Percentiles rank a stretch among this genome's conserved stretches.
Conservation (phyloP, 495 filamentous ascomycete genomes). For the Penicillium manginii region DNA sequence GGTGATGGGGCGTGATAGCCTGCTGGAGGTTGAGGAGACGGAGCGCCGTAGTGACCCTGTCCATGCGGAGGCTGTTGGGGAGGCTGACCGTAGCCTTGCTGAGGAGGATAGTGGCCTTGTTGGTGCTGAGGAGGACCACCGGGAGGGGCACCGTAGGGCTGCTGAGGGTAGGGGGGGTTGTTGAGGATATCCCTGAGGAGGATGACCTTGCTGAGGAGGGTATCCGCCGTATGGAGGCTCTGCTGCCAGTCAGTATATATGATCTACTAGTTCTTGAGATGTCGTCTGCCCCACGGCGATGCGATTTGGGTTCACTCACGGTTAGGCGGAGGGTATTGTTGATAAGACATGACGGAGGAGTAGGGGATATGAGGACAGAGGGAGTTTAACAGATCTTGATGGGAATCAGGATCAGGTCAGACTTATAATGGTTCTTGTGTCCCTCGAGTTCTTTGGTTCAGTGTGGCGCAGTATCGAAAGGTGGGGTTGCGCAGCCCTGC, state of each 20-base stretch:
- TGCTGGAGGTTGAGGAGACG: constrained; percentile 19
- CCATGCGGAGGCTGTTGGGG: constrained; percentile 39
- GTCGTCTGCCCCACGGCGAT: too few species aligned
- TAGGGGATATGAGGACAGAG: neutral
- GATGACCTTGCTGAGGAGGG: constrained; percentile 25
- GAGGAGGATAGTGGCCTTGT: constrained; percentile 24
- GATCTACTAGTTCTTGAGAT: neutral
- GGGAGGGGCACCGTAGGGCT: constrained; percentile 30
- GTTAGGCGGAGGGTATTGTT: constrained; percentile 32
- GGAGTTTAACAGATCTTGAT: neutral
- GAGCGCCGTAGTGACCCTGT: constrained; percentile 23
- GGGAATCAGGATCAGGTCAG: neutral
- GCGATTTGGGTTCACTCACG: constrained; percentile 22
- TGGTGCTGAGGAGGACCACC: constrained; percentile 24
- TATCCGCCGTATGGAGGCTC: constrained; percentile 38
- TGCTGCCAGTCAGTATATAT: constrained; percentile 14
- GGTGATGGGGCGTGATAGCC: constrained; percentile 20
- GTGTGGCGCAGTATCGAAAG: constrained; percentile 19
- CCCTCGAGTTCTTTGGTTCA: neutral
- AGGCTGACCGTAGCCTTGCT: constrained; percentile 36
- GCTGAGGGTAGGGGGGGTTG: constrained; percentile 27
- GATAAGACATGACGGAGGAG: constrained; percentile 33
- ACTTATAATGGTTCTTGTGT: neutral
- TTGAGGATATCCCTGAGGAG: constrained; percentile 41
- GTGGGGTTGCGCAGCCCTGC: constrained; percentile 6